A percentile compares a stretch with the other conserved stretches of the same genome.
Evolutionary conservation across 2,329 filamentous ascomycete species (phyloP).

Genomic region (Clonostachys rosea): DNA sequence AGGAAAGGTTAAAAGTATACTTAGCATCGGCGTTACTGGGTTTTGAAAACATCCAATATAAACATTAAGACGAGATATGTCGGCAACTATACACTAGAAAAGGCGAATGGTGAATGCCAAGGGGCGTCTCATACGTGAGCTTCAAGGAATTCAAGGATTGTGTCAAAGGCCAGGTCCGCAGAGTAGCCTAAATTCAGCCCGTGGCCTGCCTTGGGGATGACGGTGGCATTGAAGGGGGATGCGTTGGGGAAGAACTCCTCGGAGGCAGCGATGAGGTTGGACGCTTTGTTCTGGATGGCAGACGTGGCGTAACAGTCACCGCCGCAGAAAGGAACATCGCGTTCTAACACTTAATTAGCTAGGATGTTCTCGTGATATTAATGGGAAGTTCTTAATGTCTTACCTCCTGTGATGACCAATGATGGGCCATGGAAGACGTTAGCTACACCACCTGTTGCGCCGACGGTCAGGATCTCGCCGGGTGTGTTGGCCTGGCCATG

Average conservation of each 20-base stretch:
- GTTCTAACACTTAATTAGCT: constrained; percentile 17
- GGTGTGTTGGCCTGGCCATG: constrained; percentile 51
- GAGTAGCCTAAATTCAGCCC: constrained; percentile 42
- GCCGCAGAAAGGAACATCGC: constrained; percentile 55
- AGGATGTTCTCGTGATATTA: background rate
- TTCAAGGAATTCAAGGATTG: constrained; percentile 30
- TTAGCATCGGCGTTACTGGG: too few species aligned
- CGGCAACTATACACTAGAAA: too few species aligned
- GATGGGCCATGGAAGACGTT: constrained; percentile 48
- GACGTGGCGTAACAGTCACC: constrained; percentile 49
- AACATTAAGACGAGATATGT: too few species aligned
- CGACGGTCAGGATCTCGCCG: constrained; percentile 56
- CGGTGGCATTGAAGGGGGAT: constrained; percentile 42
- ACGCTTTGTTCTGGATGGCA: constrained; percentile 24
- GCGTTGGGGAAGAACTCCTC: constrained; percentile 35
- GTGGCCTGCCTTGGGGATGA: constrained; percentile 48
- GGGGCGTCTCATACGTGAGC: background rate
- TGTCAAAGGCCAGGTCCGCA: constrained; percentile 19
- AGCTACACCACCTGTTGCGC: constrained; percentile 19
- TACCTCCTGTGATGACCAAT: constrained; percentile 52
- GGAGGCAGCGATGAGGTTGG: constrained; percentile 34
- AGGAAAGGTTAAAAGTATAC: too few species aligned
- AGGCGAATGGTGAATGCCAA: too few species aligned
- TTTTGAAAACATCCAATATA: too few species aligned
- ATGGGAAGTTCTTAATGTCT: constrained; percentile 7